These are phyloP conservation scores for Diaporthe vexans DNA, from an alignment of 2,329 filamentous ascomycete genomes.

Conservation along the genomic window DNA sequence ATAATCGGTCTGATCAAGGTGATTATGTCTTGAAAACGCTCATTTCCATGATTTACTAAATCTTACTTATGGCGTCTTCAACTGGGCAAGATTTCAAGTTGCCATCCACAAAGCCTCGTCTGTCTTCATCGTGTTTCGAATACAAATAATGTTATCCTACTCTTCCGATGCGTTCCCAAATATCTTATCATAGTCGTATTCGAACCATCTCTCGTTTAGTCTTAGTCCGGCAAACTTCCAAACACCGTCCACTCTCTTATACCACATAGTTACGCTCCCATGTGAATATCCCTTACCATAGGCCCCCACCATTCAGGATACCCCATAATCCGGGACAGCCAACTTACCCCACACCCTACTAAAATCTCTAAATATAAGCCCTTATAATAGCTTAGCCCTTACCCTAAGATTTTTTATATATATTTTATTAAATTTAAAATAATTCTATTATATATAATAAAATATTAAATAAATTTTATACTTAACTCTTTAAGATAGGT, in stretches of 20 bases:
- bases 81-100: neutral
- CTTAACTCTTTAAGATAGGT: no score
- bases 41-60: neutral
- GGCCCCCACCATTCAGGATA: no score
- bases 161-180: conserved; percentile 2
- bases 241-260: conserved; percentile 68
- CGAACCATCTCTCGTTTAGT: conserved; percentile 67
- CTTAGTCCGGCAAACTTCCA: conserved; percentile 71
- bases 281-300: conserved; percentile 73
- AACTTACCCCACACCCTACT: no score
- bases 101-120: neutral
- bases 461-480: no score
- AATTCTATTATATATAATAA: no score
- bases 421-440: no score
- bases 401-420: no score
- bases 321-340: no score
- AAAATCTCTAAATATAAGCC: no score
- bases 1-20: neutral
- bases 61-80: neutral
- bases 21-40: neutral
- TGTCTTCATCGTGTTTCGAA: neutral
- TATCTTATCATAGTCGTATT: conserved; percentile 67
- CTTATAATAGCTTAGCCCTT: no score
- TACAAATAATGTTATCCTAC: neutral
- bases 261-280: conserved; percentile 66